Evolutionary conservation across 306 rosid species (phyloP), one percentile per base, ranked within the genome.

Genomic region (Cotoneaster glaucophyllus): DNA sequence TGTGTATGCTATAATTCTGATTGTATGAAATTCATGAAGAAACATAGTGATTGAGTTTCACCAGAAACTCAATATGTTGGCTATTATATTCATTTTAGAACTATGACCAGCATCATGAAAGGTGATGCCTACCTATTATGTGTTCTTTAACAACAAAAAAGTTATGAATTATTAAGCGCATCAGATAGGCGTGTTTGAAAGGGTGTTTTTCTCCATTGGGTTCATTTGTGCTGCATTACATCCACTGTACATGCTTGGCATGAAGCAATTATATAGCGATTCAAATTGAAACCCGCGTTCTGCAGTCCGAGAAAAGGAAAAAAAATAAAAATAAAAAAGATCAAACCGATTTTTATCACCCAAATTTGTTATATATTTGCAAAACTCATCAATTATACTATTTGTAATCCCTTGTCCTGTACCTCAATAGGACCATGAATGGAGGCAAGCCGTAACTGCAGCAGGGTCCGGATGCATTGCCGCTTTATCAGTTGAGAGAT

Each of bases 381-480:
- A 50, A 18, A 32, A 37, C 18, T 44, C 18, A 15, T 58, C 15
- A 6, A 13, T 37, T 70, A 67, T 39, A 74, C 11, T 28, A 48
- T 75, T 61, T 72, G 29, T 52, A 74, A 69, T 29, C 34, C 18
- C 75, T 7, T 70, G 66, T 74, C 67, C 39, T 74, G 21, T 29
- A 56, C 53, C 59, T 43, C 71, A 56, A 70, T 78, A 94, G 97
- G 98, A 94, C 73, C 96, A 87, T 74, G 98, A 94, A 78, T 94
- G 98, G 98, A 94, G 98, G 87, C 98, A 94, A 87, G 98, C 98
- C 8, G 12, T 94, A 71, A 94, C 98, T 56, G 98, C 98, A 82
- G 97, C 98, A 79, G 98, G 98, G 75, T 88, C 98, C 65, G 98
- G 98, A 84, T 94, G 98, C 54, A 6, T 91, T 85, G 98, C 97